Percentiles rank a stretch among this genome's conserved stretches.
Evolutionary conservation across 306 rosid genomes (phyloP).

Genomic region (Datisca glomerata): DNA sequence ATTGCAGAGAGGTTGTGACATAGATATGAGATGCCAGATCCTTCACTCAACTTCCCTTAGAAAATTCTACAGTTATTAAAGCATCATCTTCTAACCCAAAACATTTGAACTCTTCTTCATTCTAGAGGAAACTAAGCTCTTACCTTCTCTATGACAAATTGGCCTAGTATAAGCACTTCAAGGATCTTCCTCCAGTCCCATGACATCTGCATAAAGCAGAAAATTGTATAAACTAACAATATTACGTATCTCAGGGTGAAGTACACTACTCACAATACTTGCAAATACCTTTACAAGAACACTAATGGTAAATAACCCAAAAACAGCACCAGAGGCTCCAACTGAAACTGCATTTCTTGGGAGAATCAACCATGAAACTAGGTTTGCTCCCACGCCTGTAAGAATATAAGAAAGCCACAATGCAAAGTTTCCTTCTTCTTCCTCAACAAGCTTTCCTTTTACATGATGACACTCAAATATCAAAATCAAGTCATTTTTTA

Average conservation of each 20-base stretch:
- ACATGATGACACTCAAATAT: not conserved
- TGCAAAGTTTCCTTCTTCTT: constrained; percentile 93
- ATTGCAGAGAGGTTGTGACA: no score
- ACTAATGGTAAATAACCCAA: constrained; percentile 80
- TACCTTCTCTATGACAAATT: constrained; percentile 88
- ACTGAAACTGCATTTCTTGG: constrained; percentile 85
- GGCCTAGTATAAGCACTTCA: constrained; percentile 94
- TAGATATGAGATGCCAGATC: no score
- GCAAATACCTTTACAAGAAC: constrained; percentile 72
- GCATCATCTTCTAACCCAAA: no score
- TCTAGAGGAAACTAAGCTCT: not conserved
- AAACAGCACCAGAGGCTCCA: constrained; percentile 99
- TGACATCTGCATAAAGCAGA: constrained; percentile 42
- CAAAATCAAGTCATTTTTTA: no score
- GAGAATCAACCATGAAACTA: constrained; percentile 85
- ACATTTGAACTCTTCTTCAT: no score
- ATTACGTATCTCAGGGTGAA: no score
- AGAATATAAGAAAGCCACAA: constrained; percentile 88
- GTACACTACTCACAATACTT: no score
- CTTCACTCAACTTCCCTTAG: no score
- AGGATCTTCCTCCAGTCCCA: constrained; percentile 99
- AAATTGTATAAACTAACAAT: no score
- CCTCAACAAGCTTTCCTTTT: constrained; percentile 93
- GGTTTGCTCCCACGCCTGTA: constrained; percentile 88
- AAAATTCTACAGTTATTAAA: no score